Percentiles rank a stretch among this genome's conserved stretches.
phyloP scores from a whole-genome alignment of 768 basidiomycete genomes.

The Hortiboletus flavorubellus region DNA sequence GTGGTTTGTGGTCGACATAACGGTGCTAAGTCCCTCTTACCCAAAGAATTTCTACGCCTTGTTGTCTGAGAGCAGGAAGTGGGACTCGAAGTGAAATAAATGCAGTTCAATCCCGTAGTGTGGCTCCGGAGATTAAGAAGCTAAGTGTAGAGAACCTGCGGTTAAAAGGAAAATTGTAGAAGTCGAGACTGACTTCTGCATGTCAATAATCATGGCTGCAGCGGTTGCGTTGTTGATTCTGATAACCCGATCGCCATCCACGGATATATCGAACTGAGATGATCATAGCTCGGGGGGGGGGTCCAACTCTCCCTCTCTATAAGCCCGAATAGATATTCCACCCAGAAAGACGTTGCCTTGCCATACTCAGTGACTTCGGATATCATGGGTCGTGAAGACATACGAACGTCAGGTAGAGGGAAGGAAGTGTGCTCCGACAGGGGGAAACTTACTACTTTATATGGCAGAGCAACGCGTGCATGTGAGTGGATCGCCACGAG shows the following conservation, averaged over 20 bases:
- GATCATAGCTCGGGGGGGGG: constrained; percentile 31
- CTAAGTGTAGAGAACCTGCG: constrained; percentile 27
- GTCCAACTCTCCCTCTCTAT: constrained; percentile 40
- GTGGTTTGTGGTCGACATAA: not conserved
- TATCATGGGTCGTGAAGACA: constrained; percentile 47
- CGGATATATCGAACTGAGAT: constrained; percentile 51
- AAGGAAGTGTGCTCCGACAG: not conserved
- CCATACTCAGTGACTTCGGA: constrained; percentile 50
- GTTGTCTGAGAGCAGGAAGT: constrained; percentile 45
- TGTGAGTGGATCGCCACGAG: not conserved
- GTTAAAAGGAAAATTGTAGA: constrained; percentile 1
- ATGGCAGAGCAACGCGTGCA: not conserved
- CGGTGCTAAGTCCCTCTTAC: constrained; percentile 40
- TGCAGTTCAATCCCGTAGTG: constrained; percentile 53
- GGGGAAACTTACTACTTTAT: constrained; percentile 8
- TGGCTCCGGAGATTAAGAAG: constrained; percentile 55
- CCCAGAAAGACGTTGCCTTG: constrained; percentile 56
- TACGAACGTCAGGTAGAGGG: constrained; percentile 18
- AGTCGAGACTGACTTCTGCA: constrained; percentile 61
- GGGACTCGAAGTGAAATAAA: constrained; percentile 49
- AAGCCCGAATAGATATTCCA: constrained; percentile 64
- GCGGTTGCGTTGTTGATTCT: constrained; percentile 47
- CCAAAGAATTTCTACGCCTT: constrained; percentile 61
- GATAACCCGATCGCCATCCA: constrained; percentile 48
- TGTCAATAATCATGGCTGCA: constrained; percentile 64